Conservation (phyloP, 306 rosid genomes). For the Purshia tridentata region DNA sequence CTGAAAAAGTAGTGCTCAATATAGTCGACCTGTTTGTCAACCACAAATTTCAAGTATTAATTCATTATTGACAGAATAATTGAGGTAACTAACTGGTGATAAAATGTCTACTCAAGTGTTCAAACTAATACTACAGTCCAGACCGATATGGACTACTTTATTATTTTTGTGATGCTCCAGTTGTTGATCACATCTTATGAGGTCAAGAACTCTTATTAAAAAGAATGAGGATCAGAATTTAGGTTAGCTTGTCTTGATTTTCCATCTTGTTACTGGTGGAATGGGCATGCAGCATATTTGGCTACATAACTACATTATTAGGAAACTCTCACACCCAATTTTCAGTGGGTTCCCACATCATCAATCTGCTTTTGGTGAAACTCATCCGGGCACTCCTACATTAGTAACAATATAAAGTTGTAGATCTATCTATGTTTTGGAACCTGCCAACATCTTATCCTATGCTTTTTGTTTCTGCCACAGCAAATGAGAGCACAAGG, state of each 20-base stretch:
- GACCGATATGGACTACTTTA: too few relatives aligned
- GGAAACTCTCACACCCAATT: background rate
- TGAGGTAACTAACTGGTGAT: background rate
- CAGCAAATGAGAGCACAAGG: conserved; percentile 92
- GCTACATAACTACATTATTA: background rate
- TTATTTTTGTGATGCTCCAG: too few relatives aligned
- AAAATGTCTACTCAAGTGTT: background rate
- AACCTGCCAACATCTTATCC: background rate
- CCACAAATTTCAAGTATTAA: background rate
- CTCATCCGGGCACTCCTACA: background rate
- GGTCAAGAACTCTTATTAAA: too few relatives aligned
- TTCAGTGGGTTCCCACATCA: background rate
- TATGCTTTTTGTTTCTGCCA: conserved; percentile 9
- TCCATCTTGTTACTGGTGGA: too few relatives aligned
- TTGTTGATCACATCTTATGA: background rate
- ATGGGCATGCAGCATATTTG: too few relatives aligned
- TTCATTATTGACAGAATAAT: background rate
- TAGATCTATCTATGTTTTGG: background rate
- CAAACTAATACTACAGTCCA: too few relatives aligned
- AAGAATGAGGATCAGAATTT: too few relatives aligned
- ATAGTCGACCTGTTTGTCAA: background rate
- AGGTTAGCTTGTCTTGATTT: too few relatives aligned
- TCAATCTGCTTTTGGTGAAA: background rate
- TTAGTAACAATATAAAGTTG: background rate
- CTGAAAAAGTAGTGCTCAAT: background rate